Percentiles rank a stretch among this genome's conserved stretches.
Evolutionary conservation across 805 yeast genomes (phyloP).

Genomic region (Teunomyces gatunensis): DNA sequence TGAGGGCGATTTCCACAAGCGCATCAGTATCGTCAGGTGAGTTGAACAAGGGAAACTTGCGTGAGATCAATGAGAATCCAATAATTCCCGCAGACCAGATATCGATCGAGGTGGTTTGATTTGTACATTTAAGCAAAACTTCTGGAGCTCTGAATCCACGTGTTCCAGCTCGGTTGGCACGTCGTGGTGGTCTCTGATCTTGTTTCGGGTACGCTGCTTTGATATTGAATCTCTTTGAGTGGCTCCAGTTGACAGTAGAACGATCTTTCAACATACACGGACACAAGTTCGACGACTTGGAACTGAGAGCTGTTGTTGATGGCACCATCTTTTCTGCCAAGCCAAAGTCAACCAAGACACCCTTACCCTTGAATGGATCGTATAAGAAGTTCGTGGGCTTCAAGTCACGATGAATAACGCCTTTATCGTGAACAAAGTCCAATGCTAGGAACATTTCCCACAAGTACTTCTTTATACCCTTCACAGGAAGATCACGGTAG

Average conservation of each 20-base stretch:
- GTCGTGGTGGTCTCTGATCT: slow-evolving; percentile 81
- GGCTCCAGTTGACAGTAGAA: slow-evolving; percentile 12
- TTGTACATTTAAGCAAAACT: slow-evolving; percentile 80
- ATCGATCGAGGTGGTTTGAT: slow-evolving; percentile 79
- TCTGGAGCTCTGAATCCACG: slow-evolving; percentile 95
- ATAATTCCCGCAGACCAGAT: slow-evolving; percentile 94
- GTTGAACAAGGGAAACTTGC: slow-evolving; percentile 90
- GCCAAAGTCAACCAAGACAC: slow-evolving; percentile 90
- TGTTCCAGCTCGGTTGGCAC: slow-evolving; percentile 97
- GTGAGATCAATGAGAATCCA: slow-evolving; percentile 67
- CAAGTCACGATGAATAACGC: slow-evolving; percentile 42
- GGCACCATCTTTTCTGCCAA: slow-evolving; percentile 61
- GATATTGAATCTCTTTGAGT: slow-evolving; percentile 24
- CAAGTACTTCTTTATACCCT: slow-evolving; percentile 80
- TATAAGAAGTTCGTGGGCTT: slow-evolving; percentile 66
- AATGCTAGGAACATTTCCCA: slow-evolving; percentile 76
- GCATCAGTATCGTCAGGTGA: slow-evolving; percentile 95
- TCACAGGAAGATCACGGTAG: slow-evolving; percentile 72
- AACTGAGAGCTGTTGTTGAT: slow-evolving; percentile 7
- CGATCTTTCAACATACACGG: slow-evolving; percentile 52
- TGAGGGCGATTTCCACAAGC: slow-evolving; percentile 72
- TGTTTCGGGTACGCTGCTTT: slow-evolving; percentile 73
- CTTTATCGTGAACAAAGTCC: slow-evolving; percentile 52
- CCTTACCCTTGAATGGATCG: slow-evolving; percentile 62
- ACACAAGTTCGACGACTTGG: slow-evolving; percentile 39